phyloP scores from a whole-genome alignment of 2,329 filamentous ascomycete genomes.

The Ophiostoma populinum region DNA sequence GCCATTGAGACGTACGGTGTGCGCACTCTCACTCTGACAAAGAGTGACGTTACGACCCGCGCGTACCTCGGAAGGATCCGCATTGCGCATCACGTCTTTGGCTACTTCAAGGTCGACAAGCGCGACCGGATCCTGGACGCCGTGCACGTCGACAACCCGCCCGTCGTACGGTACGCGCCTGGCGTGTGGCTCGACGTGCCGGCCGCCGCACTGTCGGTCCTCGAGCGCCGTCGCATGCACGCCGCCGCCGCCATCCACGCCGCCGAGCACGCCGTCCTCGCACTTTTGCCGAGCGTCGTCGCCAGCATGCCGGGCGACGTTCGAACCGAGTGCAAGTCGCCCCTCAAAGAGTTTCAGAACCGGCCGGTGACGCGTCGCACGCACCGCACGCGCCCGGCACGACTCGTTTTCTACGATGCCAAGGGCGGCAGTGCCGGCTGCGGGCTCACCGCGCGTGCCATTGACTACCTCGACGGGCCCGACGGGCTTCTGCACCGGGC shows the following conservation, averaged over 20 bases:
- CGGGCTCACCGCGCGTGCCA: conserved; percentile 82
- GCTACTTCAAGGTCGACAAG: conserved; percentile 93
- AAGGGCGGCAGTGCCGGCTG: conserved; percentile 73
- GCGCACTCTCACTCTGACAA: no score
- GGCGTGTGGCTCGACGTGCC: conserved; percentile 96
- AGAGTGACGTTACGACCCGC: conserved; percentile 24
- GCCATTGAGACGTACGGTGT: conserved; percentile 84
- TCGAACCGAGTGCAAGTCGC: conserved; percentile 82
- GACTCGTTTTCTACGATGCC: conserved; percentile 87
- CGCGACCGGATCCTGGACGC: conserved; percentile 75
- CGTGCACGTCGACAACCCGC: conserved; percentile 82
- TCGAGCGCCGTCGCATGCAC: conserved; percentile 56
- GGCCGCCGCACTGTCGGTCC: conserved; percentile 57
- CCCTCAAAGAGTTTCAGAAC: conserved; percentile 65
- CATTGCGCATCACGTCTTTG: conserved; percentile 78
- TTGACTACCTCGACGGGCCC: conserved; percentile 75
- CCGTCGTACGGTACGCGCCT: conserved; percentile 67
- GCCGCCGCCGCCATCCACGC: conserved; percentile 84
- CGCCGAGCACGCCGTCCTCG: conserved; percentile 79
- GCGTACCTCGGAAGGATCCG: conserved; percentile 79
- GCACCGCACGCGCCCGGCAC: conserved; percentile 63
- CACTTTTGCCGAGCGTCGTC: conserved; percentile 78
- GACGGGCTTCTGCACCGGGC: conserved; percentile 64
- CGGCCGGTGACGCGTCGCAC: conserved; percentile 24
- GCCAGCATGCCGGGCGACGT: conserved; percentile 83